Conservation (phyloP, 2,329 filamentous ascomycete species). For the Fusarium albosuccineum region DNA sequence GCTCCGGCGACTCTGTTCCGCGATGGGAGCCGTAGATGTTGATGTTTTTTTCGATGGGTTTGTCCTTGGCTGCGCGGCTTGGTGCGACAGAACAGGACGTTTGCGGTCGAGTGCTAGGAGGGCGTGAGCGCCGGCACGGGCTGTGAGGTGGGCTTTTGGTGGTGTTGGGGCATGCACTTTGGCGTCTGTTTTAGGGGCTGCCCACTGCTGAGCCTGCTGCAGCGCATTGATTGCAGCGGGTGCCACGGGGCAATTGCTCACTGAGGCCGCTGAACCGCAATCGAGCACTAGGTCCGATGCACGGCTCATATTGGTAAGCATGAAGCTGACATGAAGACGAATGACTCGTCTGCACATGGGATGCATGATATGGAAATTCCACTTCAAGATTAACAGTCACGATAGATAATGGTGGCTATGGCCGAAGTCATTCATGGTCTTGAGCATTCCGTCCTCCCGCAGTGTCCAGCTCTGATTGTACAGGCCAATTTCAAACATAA, state of each 20-base stretch:
- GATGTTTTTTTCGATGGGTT: conserved; percentile 47
- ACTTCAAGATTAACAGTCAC: too few species aligned
- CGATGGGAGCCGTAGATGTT: conserved; percentile 45
- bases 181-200: conserved; percentile 22
- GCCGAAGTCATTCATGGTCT: too few species aligned
- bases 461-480: too few species aligned
- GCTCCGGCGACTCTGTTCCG: conserved; percentile 41
- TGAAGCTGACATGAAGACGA: neutral
- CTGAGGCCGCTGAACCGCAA: conserved; percentile 20
- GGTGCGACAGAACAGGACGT: conserved; percentile 40
- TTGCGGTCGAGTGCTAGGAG: conserved; percentile 34
- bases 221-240: conserved; percentile 15
- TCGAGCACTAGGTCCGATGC: neutral
- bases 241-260: conserved; percentile 20
- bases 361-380: too few species aligned
- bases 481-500: too few species aligned
- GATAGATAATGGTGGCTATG: too few species aligned
- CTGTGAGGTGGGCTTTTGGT: conserved; percentile 19
- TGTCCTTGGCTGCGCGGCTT: conserved; percentile 37
- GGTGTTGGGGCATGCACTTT: conserved; percentile 10
- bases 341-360: too few species aligned
- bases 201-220: conserved; percentile 24
- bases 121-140: conserved; percentile 21
- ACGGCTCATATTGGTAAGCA: conserved; percentile 9
- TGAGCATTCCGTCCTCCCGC: too few species aligned